These are phyloP conservation scores for Talaromyces sp. DNA, from an alignment of 2,329 filamentous ascomycete species.

Conservation along the genomic window DNA sequence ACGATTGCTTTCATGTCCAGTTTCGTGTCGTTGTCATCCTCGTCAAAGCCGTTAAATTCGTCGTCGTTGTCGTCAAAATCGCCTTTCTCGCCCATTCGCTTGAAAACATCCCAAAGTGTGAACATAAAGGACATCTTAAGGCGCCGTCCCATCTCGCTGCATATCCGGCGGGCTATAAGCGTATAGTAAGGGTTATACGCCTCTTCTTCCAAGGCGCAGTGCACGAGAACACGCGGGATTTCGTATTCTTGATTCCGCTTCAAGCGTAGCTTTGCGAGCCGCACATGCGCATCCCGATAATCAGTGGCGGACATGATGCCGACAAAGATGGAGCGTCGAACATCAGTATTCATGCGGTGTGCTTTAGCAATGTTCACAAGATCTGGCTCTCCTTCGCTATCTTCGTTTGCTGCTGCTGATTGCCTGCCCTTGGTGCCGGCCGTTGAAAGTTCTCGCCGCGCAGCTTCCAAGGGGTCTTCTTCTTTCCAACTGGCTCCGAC, in stretches of 20 bases:
- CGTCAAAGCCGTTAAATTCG: conserved; percentile 40
- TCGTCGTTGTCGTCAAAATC: conserved; percentile 56
- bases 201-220: conserved; percentile 77
- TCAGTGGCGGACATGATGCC: conserved; percentile 81
- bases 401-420: conserved; percentile 13
- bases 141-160: conserved; percentile 58
- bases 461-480: conserved; percentile 29
- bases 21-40: conserved; percentile 36
- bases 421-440: neutral
- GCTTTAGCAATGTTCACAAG: conserved; percentile 67
- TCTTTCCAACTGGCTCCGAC: conserved; percentile 84
- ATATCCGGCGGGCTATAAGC: conserved; percentile 72
- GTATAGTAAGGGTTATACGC: conserved; percentile 92
- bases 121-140: conserved; percentile 83
- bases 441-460: conserved; percentile 25
- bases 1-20: conserved; percentile 55
- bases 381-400: conserved; percentile 49
- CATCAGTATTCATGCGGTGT: conserved; percentile 79
- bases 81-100: conserved; percentile 69
- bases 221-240: conserved; percentile 79
- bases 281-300: conserved; percentile 73
- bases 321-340: conserved; percentile 87
- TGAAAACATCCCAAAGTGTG: conserved; percentile 78
- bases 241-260: conserved; percentile 83
- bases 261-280: conserved; percentile 73